Evolutionary conservation across 345 rosid species (phyloP), one percentile per base, ranked within the genome.

Genomic region (Excoecaria agallocha): DNA sequence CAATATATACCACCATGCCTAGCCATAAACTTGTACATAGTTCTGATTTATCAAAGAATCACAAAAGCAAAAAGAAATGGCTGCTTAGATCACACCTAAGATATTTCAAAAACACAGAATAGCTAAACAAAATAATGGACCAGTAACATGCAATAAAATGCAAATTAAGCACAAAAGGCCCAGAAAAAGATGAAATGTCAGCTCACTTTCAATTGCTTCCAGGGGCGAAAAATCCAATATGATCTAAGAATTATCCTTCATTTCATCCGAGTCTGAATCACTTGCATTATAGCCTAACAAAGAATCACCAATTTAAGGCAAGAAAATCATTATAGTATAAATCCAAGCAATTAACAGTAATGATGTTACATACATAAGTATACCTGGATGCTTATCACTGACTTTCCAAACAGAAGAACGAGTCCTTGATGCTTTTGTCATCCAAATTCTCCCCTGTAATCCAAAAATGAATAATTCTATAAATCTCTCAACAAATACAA

Each of bases 391-490:
- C 87, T 94, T 94, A 74, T 92, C 85, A 35, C 86, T 85, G 74
- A 94, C 92, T 85, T 85, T 90, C 97, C 95, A 93, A 65, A 88
- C 93, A 5, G 94, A 89, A 76, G 93, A 83, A n/a, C 98, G 84
- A 68, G 72, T 55, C 82, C 85, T 89, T 56, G 97, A 88, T 51
- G 98, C 97, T 84, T 86, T 92, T 38, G 93, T 83, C 78, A 94
- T 92, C 98, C 98, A 94, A 73, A 86, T 17, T 71, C 84, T 87
- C 77, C 96, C 98, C 98, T 94, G 75, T 11, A 78, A 48, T 55
- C 24, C 9, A 30, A 30, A 30, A 30, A 30, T 30, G 70, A 68
- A 70, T 70, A 43, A 24, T 25, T 3, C 41, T 35, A n/a, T 3
- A 24, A 50, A 15, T 16, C 56, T 19, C 20, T 35, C 67, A 22